Conservation (phyloP, 208 protist species). For the Trichomonas vaginalis region DNA sequence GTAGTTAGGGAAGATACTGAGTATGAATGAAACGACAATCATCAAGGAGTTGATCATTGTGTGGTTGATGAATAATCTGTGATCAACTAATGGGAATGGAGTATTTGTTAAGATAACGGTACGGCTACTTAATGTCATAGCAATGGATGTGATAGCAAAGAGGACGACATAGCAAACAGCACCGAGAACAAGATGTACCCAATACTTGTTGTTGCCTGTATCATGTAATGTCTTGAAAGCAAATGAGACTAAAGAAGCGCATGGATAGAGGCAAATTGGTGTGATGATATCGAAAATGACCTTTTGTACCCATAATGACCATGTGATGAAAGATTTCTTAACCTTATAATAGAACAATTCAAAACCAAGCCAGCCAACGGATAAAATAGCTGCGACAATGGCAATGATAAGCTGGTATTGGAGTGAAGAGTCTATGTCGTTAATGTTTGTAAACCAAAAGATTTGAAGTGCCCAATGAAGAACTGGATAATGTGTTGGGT, state of each 20-base stretch:
- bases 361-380: not conserved
- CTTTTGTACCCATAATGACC: not conserved
- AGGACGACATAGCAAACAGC: not conserved
- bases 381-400: not conserved
- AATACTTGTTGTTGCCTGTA: not conserved
- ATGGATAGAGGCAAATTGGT: not conserved
- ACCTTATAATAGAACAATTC: not conserved
- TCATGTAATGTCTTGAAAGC: not conserved
- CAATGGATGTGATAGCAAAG: not conserved
- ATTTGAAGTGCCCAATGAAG: not conserved
- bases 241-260: not conserved
- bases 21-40: not conserved
- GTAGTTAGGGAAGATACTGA: not conserved
- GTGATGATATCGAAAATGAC: not conserved
- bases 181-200: not conserved
- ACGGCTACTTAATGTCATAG: not conserved
- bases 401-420: not conserved
- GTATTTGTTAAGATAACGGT: not conserved
- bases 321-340: not conserved
- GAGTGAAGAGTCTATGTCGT: not conserved
- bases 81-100: not conserved
- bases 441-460: not conserved
- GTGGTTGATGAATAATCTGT: not conserved
- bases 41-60: not conserved
- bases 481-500: not conserved